Base-by-base conservation (phyloP, 2,329 filamentous ascomycete species). In the Chaetomium sp. region DNA sequence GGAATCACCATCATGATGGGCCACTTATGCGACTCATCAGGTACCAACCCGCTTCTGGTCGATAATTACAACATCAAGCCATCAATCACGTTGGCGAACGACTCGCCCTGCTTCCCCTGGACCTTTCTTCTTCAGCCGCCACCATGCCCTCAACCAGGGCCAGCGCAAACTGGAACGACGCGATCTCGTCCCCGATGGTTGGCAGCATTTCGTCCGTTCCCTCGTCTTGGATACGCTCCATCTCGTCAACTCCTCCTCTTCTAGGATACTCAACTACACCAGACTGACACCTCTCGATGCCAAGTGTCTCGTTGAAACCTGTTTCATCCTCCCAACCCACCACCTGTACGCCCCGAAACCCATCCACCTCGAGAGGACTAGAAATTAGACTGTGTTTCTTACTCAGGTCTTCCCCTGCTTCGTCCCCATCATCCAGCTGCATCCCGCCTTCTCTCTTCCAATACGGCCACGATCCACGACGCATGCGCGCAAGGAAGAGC, bases 61-160 rank as follows among this genome's bases (percentile, higher is more conserved):
- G 9, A 40, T 2, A 43, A 11, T n/a, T 11, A 14, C 12, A 14
- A 4, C 41, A 43, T 7, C 10, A 11, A 43, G 2, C 19, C 19
- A 32, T 44, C 14, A 27, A 10, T 32, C 14, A 7, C 14, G 14
- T 19, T 50, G 36, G 36, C 27, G 14, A 6, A 32, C 48, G 41
- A 19, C 12, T 42, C 11, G 14, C n/a, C 34, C 10, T 27, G 19
- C 19, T 27, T 12, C 8, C 33, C 32, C n/a, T 2, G 7, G 10
- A 32, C 37, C 27, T 43, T 38, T 40, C 43, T 3, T 59, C 59
- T 38, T 55, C 54, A 8, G 57, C 59, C 32, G 61, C 62, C 32
- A 65, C 55, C 36, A 65, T 57, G 33, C 54, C 57, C 27, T 59
- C 59, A 1, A 65, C 59, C 44, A 65, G 11, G 10, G 55, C 55